Percentiles rank a stretch among this genome's conserved stretches.
These are phyloP conservation scores for Yarrowia sp. DNA, from an alignment of 805 yeast genomes.

Conservation along the genomic window DNA sequence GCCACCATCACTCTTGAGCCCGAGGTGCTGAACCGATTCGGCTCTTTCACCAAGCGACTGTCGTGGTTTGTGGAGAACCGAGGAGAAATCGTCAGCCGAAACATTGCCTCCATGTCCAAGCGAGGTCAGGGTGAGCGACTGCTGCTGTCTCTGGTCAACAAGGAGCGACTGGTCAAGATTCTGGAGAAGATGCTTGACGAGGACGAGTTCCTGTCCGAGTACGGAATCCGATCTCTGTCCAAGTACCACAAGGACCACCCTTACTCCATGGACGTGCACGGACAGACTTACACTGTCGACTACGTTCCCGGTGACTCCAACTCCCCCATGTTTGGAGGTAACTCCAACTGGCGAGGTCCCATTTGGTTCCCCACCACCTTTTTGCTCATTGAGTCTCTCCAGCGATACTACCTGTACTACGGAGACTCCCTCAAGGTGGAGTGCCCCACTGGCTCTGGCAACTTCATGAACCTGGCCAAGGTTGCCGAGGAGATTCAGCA, in stretches of 20 bases:
- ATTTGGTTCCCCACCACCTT: slow-evolving; percentile 95
- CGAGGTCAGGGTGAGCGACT: slow-evolving; percentile 82
- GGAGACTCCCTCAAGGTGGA: slow-evolving; percentile 83
- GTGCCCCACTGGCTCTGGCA: slow-evolving; percentile 83
- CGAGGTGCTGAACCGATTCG: slow-evolving; percentile 69
- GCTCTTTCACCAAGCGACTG: slow-evolving; percentile 75
- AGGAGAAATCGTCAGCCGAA: slow-evolving; percentile 66
- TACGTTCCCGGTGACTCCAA: slow-evolving; percentile 88
- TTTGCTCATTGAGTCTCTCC: slow-evolving; percentile 77
- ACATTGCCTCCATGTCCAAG: slow-evolving; percentile 75
- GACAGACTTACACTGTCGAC: slow-evolving; percentile 62
- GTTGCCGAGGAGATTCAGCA: slow-evolving; percentile 89
- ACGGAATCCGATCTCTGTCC: slow-evolving; percentile 85
- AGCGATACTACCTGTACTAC: slow-evolving; percentile 81
- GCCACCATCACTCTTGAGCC: slow-evolving; percentile 89
- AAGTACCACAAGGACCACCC: slow-evolving; percentile 83
- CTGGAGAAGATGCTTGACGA: slow-evolving; percentile 80
- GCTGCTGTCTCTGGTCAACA: slow-evolving; percentile 72
- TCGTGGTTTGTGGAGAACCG: slow-evolving; percentile 79
- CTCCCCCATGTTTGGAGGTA: slow-evolving; percentile 93
- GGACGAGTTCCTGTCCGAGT: slow-evolving; percentile 75
- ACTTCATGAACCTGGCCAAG: slow-evolving; percentile 71
- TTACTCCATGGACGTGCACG: slow-evolving; percentile 77
- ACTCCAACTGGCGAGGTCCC: slow-evolving; percentile 96
- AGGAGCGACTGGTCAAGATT: slow-evolving; percentile 72